phyloP scores from a whole-genome alignment of 2,329 filamentous ascomycete genomes.

The Fusarium ambrosium region DNA sequence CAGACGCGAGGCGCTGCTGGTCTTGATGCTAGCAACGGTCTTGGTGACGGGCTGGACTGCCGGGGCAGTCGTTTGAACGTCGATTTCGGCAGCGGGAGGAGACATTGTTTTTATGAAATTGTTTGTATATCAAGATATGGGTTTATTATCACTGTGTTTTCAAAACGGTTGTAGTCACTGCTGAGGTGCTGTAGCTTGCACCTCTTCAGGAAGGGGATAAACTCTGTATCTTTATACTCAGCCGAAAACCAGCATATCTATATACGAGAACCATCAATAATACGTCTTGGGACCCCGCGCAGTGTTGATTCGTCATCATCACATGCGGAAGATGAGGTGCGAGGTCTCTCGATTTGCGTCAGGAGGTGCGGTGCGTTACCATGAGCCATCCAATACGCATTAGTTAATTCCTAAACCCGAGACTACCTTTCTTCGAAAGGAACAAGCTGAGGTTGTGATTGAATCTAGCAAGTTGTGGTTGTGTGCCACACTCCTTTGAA shows the following conservation, averaged over 20 bases:
- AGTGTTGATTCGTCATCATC: neutral
- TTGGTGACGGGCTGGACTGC: slow-evolving; percentile 19
- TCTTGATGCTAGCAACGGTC: slow-evolving; percentile 1
- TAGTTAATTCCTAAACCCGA: neutral
- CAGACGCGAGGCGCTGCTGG: slow-evolving; percentile 6
- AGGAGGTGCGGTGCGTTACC: neutral
- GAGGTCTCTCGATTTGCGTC: slow-evolving; percentile 17
- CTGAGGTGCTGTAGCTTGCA: neutral
- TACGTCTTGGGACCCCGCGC: neutral
- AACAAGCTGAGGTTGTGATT: neutral
- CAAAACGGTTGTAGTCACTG: neutral
- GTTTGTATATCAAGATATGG: neutral
- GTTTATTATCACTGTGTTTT: neutral
- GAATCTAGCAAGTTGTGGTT: neutral
- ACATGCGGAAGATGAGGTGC: slow-evolving; percentile 20
- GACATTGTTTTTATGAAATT: slow-evolving; percentile 8
- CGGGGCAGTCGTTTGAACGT: slow-evolving; percentile 8
- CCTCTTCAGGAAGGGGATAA: neutral
- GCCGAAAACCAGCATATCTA: neutral
- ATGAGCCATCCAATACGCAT: neutral
- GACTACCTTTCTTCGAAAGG: neutral
- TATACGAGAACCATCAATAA: neutral
- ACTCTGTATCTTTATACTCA: neutral
- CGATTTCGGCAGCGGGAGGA: slow-evolving; percentile 24
- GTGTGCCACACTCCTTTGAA: neutral